These are phyloP conservation scores for Alternaria alternata DNA, from an alignment of 2,329 filamentous ascomycete genomes.

Conservation along the genomic window DNA sequence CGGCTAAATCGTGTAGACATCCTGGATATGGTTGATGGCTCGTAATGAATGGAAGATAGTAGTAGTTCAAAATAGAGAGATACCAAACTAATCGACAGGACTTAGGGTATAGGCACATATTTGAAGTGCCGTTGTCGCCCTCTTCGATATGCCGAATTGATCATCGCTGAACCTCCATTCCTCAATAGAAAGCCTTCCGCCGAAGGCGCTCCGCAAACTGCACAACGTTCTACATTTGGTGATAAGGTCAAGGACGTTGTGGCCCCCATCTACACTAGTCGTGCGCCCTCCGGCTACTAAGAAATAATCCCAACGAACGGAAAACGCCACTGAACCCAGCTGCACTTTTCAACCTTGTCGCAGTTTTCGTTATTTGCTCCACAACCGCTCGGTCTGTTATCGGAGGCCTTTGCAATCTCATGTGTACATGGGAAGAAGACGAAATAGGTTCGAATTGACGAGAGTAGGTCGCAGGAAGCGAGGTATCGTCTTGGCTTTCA, in stretches of 20 bases:
- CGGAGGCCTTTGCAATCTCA: not conserved
- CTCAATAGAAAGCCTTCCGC: not conserved
- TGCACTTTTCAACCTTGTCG: not conserved
- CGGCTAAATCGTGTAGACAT: not conserved
- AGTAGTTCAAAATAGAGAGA: not conserved
- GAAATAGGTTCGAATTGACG: constrained; percentile 1
- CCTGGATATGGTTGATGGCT: not conserved
- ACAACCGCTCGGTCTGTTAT: constrained; percentile 1
- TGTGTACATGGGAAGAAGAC: not conserved
- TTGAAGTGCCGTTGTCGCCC: not conserved
- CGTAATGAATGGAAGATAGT: not conserved
- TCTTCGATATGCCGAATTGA: not conserved
- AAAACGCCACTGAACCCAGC: constrained; percentile 9
- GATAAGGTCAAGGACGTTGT: not conserved
- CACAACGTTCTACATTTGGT: constrained; percentile 6
- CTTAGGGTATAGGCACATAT: not conserved
- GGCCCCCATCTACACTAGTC: not conserved
- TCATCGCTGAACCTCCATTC: not conserved
- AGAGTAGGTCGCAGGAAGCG: constrained; percentile 1
- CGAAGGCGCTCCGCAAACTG: not conserved
- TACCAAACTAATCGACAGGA: not conserved
- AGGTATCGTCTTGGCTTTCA: not conserved
- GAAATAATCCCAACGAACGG: not conserved
- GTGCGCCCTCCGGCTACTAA: not conserved
- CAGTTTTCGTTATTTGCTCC: constrained; percentile 2